phyloP scores from a whole-genome alignment of 345 rosid genomes.

The Populus nigra region DNA sequence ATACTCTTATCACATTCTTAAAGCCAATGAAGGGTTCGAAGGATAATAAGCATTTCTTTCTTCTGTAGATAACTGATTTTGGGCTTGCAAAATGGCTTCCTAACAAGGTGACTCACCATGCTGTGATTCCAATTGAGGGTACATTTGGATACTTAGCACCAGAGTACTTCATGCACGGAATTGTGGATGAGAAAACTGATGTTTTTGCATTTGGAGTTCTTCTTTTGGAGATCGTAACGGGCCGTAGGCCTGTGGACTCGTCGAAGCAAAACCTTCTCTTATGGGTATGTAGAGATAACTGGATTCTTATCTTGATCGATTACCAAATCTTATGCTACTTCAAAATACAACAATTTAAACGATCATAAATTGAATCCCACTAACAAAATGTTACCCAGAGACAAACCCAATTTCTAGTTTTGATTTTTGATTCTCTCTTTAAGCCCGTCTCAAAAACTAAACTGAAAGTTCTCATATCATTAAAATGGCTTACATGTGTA shows the following conservation, averaged over 20 bases:
- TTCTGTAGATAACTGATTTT: conserved; percentile 75
- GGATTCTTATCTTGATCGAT: not conserved
- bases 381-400: not conserved
- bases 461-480: too few species aligned
- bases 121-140: conserved; percentile 84
- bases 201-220: conserved; percentile 87
- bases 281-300: conserved; percentile 51
- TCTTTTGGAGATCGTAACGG: conserved; percentile 78
- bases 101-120: conserved; percentile 89
- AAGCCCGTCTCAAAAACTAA: not conserved
- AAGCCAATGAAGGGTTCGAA: not conserved
- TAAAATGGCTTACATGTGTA: not conserved
- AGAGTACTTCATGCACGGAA: conserved; percentile 92
- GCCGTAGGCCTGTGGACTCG: conserved; percentile 73
- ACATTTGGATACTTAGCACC: conserved; percentile 99
- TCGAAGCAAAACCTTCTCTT: conserved; percentile 69
- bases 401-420: not conserved
- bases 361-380: not conserved
- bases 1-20: not conserved
- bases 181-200: conserved; percentile 90
- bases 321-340: not conserved
- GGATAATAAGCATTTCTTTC: not conserved
- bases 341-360: not conserved
- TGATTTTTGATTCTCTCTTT: not conserved
- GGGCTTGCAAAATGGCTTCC: conserved; percentile 97